Base-by-base conservation (phyloP, 257 asterid species). In the Solanum arcanum region DNA sequence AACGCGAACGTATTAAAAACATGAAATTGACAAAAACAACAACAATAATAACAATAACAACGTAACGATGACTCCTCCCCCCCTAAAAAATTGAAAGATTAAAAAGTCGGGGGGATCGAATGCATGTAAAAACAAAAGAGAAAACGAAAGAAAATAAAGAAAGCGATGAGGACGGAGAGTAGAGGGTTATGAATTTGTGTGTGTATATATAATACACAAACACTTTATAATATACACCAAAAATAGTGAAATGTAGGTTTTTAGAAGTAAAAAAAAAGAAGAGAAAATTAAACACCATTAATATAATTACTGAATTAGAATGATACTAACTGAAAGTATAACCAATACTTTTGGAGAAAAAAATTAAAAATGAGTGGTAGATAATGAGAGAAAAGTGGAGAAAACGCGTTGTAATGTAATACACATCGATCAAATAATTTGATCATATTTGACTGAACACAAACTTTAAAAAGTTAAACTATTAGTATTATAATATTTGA, bases 71-170 rank as follows among this genome's bases (percentile, higher is more conserved):
- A 37, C 7, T 14, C 35, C 84, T 64, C 62, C 87, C 72, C 72
- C 42, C 85, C 41, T 7, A 0, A 15, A 80, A 12, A 20, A 86
- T 69, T 59, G 87, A 75, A 84, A 90, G 89, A 86, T 90, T 49
- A 88, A 64, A 56, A 59, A 16, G 42, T 78, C n/a, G 89, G 82
- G 88, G 90, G 90, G 89, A 84, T 69, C 23, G 85, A 85, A 86
- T 75, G 83, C 75, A 74, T 74, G 18, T 86, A 87, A 76, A 87
- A 72, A 83, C 89, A 78, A 87, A 49, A 82, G 87, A 35, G 62
- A 88, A 56, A 69, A 88, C 88, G 89, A 76, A 88, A 88, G 89
- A 89, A 69, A 86, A 83, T 78, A 75, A 33, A 41, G 14, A 84
- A 68, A 31, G 12, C 68, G 64, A 42, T 84, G 46, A 16, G 41